Conservation (phyloP, 2,329 filamentous ascomycete species). For the Cryphonectria japonica region DNA sequence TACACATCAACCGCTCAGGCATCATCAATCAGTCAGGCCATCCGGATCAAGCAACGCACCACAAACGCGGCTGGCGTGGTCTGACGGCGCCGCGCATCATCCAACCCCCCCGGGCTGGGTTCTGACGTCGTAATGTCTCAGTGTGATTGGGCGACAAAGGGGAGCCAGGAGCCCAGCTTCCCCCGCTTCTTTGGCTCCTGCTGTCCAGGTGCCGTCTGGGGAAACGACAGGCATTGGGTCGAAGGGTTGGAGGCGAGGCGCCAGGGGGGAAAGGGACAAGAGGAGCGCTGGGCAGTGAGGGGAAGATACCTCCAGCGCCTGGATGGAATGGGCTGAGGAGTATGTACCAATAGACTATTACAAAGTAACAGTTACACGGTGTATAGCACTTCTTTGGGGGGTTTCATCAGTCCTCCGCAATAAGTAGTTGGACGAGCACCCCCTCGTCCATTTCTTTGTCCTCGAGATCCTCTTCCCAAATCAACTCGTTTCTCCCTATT, state of each 20-base stretch:
- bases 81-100: constrained; percentile 8
- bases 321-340: not conserved
- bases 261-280: no score
- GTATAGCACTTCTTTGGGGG: not conserved
- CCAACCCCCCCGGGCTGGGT: not conserved
- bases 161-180: not conserved
- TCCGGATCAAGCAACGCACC: constrained; percentile 6
- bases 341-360: not conserved
- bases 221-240: not conserved
- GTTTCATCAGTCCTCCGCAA: not conserved
- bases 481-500: not conserved
- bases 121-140: constrained; percentile 5
- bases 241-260: not conserved
- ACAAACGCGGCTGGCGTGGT: constrained; percentile 7
- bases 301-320: not conserved
- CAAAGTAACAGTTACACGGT: no score
- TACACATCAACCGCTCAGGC: not conserved
- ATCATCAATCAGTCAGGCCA: constrained; percentile 3
- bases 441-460: not conserved
- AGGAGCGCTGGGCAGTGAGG: not conserved
- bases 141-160: constrained; percentile 6
- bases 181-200: not conserved
- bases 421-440: not conserved
- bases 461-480: not conserved
- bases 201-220: constrained; percentile 12